Evolutionary conservation across 441 rosid species (phyloP).

Genomic region (Macaranga tanarius): DNA sequence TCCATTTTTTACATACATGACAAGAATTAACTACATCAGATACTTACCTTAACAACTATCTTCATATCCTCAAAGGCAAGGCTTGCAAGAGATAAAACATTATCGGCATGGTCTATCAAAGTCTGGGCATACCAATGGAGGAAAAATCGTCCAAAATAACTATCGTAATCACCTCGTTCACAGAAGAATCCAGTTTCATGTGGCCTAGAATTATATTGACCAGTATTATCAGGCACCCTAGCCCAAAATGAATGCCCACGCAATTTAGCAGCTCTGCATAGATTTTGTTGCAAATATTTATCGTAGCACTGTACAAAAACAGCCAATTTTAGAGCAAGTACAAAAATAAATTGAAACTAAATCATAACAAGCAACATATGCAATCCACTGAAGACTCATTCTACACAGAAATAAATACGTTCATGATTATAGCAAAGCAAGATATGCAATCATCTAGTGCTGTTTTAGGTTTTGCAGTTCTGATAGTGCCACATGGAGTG

Average conservation of each 20-base stretch:
- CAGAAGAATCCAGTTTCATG: constrained; percentile 93
- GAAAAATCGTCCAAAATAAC: constrained; percentile 87
- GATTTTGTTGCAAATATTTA: constrained; percentile 70
- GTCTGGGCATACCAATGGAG: constrained; percentile 89
- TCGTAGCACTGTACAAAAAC: constrained; percentile 77
- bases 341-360: neutral
- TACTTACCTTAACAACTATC: constrained; percentile 73
- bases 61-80: constrained; percentile 71
- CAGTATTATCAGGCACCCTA: constrained; percentile 90
- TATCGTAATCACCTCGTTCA: constrained; percentile 94
- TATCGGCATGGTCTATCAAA: constrained; percentile 79
- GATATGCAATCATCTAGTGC: neutral
- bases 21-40: constrained; percentile 5
- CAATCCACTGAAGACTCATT: constrained; percentile 10
- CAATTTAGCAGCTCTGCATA: constrained; percentile 76
- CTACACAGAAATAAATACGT: neutral
- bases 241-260: constrained; percentile 90
- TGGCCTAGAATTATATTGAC: constrained; percentile 88
- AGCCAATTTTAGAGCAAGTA: constrained; percentile 21
- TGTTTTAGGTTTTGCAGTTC: neutral
- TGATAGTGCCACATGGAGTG: neutral
- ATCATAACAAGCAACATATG: neutral
- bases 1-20: neutral
- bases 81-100: constrained; percentile 75
- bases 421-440: neutral